Evolutionary conservation across 208 protist species (phyloP), one percentile per base, ranked within the genome.

Genomic region (Crithidia fasciculata): DNA sequence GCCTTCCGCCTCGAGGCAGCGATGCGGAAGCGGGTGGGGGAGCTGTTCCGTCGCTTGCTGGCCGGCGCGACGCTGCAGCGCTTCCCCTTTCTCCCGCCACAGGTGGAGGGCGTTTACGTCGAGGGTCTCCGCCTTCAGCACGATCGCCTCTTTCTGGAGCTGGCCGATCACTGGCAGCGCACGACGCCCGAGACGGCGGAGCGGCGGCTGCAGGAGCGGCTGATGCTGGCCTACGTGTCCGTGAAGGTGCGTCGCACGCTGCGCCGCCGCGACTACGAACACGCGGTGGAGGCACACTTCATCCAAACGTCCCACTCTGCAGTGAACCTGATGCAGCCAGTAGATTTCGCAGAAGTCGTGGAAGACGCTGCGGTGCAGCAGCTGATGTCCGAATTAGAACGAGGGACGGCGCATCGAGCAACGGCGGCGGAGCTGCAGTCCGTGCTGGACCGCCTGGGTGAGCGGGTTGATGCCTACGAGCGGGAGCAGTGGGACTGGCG

Each of bases 11-110:
- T 91, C 13, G 83, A 94, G 70, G 69, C 72, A 1, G 74, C 66
- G 55, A 83, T 94, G 83, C 85, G 82, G 59, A 63, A 74, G 45
- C 72, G 87, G 19, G 78, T 86, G 55, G 81, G 81, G 58, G 89
- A 92, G 54, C 67, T 92, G 19, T 86, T 88, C 67, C 76, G 87
- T 39, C 55, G 19, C 2, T 73, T 94, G 13, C 75, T 89, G 59
- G 74, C 83, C 4, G 87, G 85, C 44, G 74, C 59, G 5, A 74
- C 83, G 43, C 81, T 91, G 19, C 77, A 80, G 50, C 68, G 56
- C 54, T 88, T 81, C 73, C 83, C 89, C 2, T 94, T 90, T 63
- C 80, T 94, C 2, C 87, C 86, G 3, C 69, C 66, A 10, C 81
- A 57, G 47, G 63, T 87, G 66, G 70, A 86, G 37, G 81, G 76